Conservation (phyloP, 1,139 yeast species). For the Pneumocystis canis region DNA sequence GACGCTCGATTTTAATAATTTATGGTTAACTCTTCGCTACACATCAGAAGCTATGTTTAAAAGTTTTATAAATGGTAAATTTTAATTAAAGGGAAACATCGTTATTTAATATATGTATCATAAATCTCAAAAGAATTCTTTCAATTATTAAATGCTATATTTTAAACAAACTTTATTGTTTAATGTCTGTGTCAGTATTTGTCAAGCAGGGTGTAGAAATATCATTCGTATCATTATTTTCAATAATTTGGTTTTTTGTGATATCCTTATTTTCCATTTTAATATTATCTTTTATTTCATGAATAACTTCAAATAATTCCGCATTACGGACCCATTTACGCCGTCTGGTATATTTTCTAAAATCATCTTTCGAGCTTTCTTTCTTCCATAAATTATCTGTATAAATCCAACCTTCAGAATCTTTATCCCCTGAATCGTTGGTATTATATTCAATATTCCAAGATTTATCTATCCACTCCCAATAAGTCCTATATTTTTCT, state of each 20-base stretch:
- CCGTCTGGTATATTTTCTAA: constrained; percentile 57
- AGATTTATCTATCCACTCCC: constrained; percentile 43
- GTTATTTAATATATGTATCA: background rate
- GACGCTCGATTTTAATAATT: constrained; percentile 61
- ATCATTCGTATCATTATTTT: background rate
- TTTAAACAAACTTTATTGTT: background rate
- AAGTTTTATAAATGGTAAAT: constrained; percentile 54
- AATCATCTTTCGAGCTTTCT: constrained; percentile 68
- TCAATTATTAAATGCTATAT: background rate
- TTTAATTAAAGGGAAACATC: constrained; percentile 25
- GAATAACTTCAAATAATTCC: background rate
- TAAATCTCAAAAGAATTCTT: background rate
- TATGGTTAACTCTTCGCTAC: constrained; percentile 50
- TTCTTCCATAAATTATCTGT: constrained; percentile 90
- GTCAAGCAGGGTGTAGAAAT: background rate
- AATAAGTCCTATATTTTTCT: background rate
- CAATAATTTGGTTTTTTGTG: background rate
- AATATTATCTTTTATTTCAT: background rate
- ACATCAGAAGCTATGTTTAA: constrained; percentile 67
- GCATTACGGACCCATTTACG: background rate
- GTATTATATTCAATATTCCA: constrained; percentile 78
- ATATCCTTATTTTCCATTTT: background rate
- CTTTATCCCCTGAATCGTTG: constrained; percentile 24
- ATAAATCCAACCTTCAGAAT: constrained; percentile 73
- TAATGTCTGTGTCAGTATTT: background rate